phyloP scores from a whole-genome alignment of 1,139 yeast genomes.

The Geotrichum fermentans region DNA sequence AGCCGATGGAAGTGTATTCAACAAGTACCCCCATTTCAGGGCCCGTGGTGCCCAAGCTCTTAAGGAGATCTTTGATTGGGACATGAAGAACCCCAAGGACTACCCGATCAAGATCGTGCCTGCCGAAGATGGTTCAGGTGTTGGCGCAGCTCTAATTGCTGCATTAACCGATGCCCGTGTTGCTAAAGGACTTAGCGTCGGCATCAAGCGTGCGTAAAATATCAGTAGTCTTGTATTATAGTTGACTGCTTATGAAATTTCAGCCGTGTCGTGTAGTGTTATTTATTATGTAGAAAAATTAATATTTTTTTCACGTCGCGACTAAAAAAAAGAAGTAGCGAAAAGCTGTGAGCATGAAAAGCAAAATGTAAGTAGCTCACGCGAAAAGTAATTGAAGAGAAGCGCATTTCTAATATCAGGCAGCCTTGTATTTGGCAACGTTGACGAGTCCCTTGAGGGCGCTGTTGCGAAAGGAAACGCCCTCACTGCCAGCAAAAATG shows the following conservation, averaged over 20 bases:
- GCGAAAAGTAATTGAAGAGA: too few relatives aligned
- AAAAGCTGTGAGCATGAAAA: too few relatives aligned
- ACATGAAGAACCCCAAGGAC: constrained; percentile 44
- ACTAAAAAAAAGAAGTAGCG: not conserved
- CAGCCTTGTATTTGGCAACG: constrained; percentile 30
- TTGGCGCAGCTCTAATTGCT: constrained; percentile 96
- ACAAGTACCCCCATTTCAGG: constrained; percentile 88
- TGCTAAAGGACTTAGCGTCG: constrained; percentile 67
- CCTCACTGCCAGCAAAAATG: constrained; percentile 25
- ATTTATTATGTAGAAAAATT: too few relatives aligned
- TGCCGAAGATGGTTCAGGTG: constrained; percentile 98
- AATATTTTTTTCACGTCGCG: too few relatives aligned
- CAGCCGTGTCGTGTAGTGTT: too few relatives aligned
- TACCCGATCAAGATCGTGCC: constrained; percentile 80
- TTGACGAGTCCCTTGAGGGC: constrained; percentile 16
- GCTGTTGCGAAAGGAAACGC: constrained; percentile 25
- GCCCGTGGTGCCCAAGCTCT: constrained; percentile 85
- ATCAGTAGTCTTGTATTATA: too few relatives aligned
- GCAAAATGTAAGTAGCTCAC: constrained; percentile 2
- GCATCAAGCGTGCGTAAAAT: constrained; percentile 39
- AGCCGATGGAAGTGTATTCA: constrained; percentile 94
- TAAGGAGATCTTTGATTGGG: constrained; percentile 87
- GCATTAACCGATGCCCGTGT: constrained; percentile 83
- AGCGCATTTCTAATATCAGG: too few relatives aligned
- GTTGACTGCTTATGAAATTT: too few relatives aligned